Base-by-base conservation (phyloP, 1,284 basidiomycete species). In the Puccinia hordei region DNA sequence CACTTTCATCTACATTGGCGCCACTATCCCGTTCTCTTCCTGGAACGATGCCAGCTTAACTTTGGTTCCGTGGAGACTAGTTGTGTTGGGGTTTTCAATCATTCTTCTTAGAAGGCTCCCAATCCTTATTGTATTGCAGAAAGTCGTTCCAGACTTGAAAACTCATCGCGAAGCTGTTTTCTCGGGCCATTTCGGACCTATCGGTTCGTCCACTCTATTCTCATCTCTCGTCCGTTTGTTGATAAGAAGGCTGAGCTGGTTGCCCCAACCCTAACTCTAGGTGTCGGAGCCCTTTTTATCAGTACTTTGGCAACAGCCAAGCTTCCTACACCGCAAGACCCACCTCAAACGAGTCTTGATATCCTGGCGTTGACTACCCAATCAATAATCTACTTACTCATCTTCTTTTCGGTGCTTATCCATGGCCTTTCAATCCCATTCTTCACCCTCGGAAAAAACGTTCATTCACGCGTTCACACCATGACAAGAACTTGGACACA, bases 121-220 rank as follows among this genome's bases (percentile, higher is more conserved):
- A 0, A 85, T 90, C 81, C 92, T 97, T 85, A 87, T 96, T 30
- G 90, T 90, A 0, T 85, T 94, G 63, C 95, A 95, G 87, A 90
- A 85, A 84, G 96, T 91, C 89, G 95, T 97, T 81, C 95, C 95
- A 0, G 94, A 97, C 84, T 90, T 97, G 84, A 95, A 96, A 87
- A 96, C 92, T 0, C 90, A 94, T 83, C 88, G 92, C 66, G 88
- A 89, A 83, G 94, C 94, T 0, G 83, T 93, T 1, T 97, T 97
- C 86, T 85, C 85, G 0, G 95, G 95, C 0, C 94, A 96, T 71
- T 96, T 97, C 85, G 94, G 93, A n/a, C 82, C 81, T 82, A 82
- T 82, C 27, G 82, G 53, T 27, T 44, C 27, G 66, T 68, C n/a
- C 49, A n/a, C 13, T 68, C 5, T 17, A 49, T 66, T 35, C 2